Base-by-base conservation (phyloP, 2,329 filamentous ascomycete genomes). In the Fusarium torreyae region DNA sequence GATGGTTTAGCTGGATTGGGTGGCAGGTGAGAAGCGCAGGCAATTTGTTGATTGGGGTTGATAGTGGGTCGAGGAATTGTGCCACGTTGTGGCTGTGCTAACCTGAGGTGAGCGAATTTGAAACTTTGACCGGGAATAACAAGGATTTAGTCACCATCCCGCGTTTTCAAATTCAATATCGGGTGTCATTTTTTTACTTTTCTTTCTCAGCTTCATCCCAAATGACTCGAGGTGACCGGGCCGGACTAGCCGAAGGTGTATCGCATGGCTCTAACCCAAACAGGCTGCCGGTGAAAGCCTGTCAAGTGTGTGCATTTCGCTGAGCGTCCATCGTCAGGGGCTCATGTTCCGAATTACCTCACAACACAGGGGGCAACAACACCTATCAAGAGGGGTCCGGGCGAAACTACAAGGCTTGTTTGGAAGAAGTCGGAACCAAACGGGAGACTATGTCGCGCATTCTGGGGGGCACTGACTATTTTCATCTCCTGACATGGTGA, bases 401-500 rank as follows among this genome's bases (percentile, higher is more conserved):
- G 49, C 57, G 33, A 64, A 33, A 42, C 48, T 50, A 44, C 57
- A 51, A 36, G 33, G 34, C 50, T 51, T 43, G 46, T 51, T 56
- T 69, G 66, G 56, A 54, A 69, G 42, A 56, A 69, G 48, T 63
- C 66, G 66, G 67, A 68, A 70, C 46, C 53, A 54, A 63, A 64
- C 43, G 43, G 46, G 39, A 63, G 57, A 17, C n/a, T 56, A 57
- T 56, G 42, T 61, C 52, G 57, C 57, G 44, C 57, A 61, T 56
- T 39, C 36, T 10, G 15, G 40, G 40, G 46, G 31, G 46, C 31
- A 60, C 46, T 70, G 26, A 51, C 36, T 46, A 24, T 45, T 34
- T 48, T 39, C 60, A 63, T 73, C 72, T 74, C 72, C 72, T 74
- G 72, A 74, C 64, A 57, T 74, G 70, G 72, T 74, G 69, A 74